Base-by-base conservation (phyloP, 805 yeast species). In the Teunomyces panamensis region DNA sequence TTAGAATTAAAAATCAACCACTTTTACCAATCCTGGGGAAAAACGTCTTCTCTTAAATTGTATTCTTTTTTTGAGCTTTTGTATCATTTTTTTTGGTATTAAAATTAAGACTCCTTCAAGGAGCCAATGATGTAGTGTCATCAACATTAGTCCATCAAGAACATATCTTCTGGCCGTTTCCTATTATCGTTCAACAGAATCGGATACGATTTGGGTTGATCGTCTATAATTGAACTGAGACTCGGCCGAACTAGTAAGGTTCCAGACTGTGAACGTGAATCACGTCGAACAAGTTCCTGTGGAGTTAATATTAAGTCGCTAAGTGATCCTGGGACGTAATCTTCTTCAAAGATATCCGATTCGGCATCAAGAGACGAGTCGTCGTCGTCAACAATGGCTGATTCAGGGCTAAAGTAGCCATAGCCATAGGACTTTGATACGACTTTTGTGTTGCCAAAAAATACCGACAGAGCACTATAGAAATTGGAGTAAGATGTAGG, bases 221-320 rank as follows among this genome's bases (percentile, higher is more conserved):
- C 43, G 16, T 46, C 39, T 2, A 41, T 41, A 14, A 50, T 42
- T 9, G 35, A 34, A 6, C 49, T 56, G 37, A 67, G 44, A 20
- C 50, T 61, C 2, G 76, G 76, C 44, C 74, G 57, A 28, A 65
- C 69, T 29, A 66, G 55, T 9, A 73, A 55, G 0, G 76, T 72
- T 1, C 77, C 77, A 20, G 72, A 65, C 44, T 72, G 76, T 7
- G 81, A 75, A 49, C 89, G 73, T 9, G 90, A 83, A 50, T 89
- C 81, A 41, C 96, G 75, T 56, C 84, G 72, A 49, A 67, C 68
- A 16, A 86, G 65, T 60, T 90, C 96, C 54, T 81, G 87, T 0
- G 96, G 95, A 0, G 96, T 88, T 43, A 91, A 68, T 14, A 73
- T 69, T 43, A 89, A 69, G 54, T 89, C 96, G n/a, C 84, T 79